Base-by-base conservation (phyloP, 2,329 filamentous ascomycete species). In the Neonectria hederae region DNA sequence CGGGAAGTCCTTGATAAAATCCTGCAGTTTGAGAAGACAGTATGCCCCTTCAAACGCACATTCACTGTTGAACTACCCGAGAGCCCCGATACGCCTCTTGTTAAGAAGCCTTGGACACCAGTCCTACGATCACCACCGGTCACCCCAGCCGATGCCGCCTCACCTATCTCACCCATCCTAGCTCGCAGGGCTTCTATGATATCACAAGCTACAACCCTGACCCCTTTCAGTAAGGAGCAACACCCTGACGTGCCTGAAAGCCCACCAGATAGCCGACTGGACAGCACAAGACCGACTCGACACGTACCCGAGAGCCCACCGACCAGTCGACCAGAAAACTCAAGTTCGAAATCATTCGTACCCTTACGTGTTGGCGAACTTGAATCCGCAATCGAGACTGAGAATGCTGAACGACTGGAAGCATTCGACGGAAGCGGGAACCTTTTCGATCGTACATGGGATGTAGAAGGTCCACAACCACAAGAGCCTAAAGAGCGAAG, bases 1-100 rank as follows among this genome's bases (percentile, higher is more conserved):
- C 92, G 92, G 73, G 81, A 82, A 11, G 90, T 93, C 9, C 79
- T 97, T 28, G 86, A 85, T 57, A 88, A 89, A 66, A 88, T 97
- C 14, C 82, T 97, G 49, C 89, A 91, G 67, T 97, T 96, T 74
- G 94, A 97, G 78, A 92, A 92, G 74, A 97, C 94, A 0, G 87
- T 89, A 48, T 97, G 94, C 76, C 94, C 94, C 0, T 97, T 97
- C 76, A 86, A 90, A 72, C 86, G 93, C 64, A 86, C 86, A 3
- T 97, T 97, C 71, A 90, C 88, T 0, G 89, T 95, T 11, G 86
- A 90, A 54, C 80, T 96, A 19, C 92, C 92, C 0, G 89, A 92
- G 71, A 83, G 86, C 61, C 89, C 90, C 11, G 83, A 86, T 69
- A 87, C 86, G 1, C 90, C 90, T 2, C 81, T 87, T 55, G 89